Conservation (phyloP, 805 yeast species). For the Blastobotrys robertii region DNA sequence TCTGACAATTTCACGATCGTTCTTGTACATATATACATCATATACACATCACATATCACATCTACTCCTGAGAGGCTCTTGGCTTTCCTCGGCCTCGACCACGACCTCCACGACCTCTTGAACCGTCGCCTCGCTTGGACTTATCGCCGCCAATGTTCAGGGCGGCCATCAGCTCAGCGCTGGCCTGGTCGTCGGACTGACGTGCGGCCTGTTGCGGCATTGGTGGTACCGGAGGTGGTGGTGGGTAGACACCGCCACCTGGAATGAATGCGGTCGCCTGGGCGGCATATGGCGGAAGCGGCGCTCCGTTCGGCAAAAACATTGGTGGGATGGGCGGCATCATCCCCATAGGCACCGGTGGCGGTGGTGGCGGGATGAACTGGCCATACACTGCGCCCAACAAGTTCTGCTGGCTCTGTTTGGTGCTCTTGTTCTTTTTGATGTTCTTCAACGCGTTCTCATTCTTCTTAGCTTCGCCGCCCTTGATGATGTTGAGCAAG, state of each 20-base stretch:
- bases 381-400: conserved; percentile 15
- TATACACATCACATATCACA: too few species aligned
- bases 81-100: conserved; percentile 7
- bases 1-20: too few species aligned
- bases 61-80: background rate
- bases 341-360: conserved; percentile 8
- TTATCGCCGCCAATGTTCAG: conserved; percentile 11
- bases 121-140: conserved; percentile 1
- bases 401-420: conserved; percentile 11
- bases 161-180: conserved; percentile 18
- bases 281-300: conserved; percentile 8
- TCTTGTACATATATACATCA: background rate
- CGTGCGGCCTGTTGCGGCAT: conserved; percentile 5
- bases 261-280: conserved; percentile 1
- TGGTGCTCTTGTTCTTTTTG: conserved; percentile 11
- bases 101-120: conserved; percentile 9
- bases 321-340: conserved; percentile 6
- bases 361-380: conserved; percentile 14
- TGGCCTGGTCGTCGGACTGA: conserved; percentile 14
- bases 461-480: background rate
- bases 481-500: conserved; percentile 13
- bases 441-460: conserved; percentile 6
- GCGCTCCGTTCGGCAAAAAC: conserved; percentile 5
- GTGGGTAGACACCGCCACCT: conserved; percentile 18
- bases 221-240: conserved; percentile 14